phyloP scores from a whole-genome alignment of 108 stramenopile species.

The Fistulifera pelliculosa region DNA sequence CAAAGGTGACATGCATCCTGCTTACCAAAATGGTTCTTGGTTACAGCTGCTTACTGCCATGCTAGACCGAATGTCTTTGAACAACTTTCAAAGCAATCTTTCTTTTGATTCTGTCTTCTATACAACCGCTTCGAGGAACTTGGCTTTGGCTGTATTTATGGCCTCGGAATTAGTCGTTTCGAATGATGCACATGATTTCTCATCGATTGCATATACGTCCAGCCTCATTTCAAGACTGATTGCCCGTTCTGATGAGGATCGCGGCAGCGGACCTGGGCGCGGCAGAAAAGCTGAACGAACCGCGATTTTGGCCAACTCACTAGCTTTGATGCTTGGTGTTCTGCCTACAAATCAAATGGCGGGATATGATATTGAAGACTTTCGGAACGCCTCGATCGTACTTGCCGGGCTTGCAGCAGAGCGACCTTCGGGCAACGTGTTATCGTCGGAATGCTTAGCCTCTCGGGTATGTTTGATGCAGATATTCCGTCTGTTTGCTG shows the following conservation, averaged over 20 bases:
- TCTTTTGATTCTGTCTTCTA: neutral
- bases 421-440: too few relatives aligned
- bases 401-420: neutral
- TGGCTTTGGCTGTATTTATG: neutral
- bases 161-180: neutral
- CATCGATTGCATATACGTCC: neutral
- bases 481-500: too few relatives aligned
- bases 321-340: neutral
- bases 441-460: too few relatives aligned
- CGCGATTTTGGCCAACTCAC: neutral
- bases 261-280: neutral
- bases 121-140: conserved; percentile 5
- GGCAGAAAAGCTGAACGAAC: conserved; percentile 2
- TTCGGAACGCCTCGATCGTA: neutral
- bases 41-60: neutral
- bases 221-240: neutral
- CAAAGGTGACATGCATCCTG: neutral
- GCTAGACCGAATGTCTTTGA: neutral
- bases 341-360: neutral
- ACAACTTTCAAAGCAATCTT: neutral
- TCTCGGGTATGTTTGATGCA: too few relatives aligned
- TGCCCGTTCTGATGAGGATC: neutral
- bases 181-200: neutral
- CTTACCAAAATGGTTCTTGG: neutral
- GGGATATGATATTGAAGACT: neutral